Evolutionary conservation across 2,329 filamentous ascomycete species (phyloP), one percentile per base, ranked within the genome.

Genomic region (Penicillium brevicompactum): DNA sequence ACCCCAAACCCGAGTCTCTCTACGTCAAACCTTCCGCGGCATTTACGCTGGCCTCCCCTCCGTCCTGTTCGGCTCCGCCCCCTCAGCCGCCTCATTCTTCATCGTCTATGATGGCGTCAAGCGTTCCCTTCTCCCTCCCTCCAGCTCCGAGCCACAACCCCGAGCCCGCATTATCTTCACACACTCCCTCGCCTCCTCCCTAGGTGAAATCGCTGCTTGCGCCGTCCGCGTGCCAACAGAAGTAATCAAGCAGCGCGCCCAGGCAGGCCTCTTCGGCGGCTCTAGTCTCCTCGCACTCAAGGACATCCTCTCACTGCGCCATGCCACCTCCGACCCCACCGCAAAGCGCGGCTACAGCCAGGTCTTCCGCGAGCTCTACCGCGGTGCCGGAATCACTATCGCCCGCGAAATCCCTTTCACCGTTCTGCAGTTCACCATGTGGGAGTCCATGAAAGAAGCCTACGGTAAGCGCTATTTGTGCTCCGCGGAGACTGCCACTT

Each of bases 391-490:
- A 16, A 92, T 97, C 65, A 99, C 94, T 1, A 87, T 99, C 49
- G 88, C 97, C 78, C 86, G 94, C 56, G 94, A 99, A 80, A 92
- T 99, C 58, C 94, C 94, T 4, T 99, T 99, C 69, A 97, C 95
- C 2, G 87, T 97, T 9, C 89, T 99, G 60, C 94, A 99, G 75
- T 99, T 99, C 72, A 94, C 94, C 44, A 82, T 99, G 60, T 99
- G 94, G 94, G 94, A 99, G 76, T 86, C 83, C 4, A 84, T 97
- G 82, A 97, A 97, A 82, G 80, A 72, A 37, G 62, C 67, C 1
- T 80, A 79, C 63, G 70, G 69, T 4, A 66, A 68, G 37, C 72
- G 72, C 21, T 69, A 81, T 5, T 74, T 82, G 42, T 66, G 76
- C 40, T 72, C 67, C 55, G 66, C 46, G 32, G 51, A 49, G 73